Percentiles rank a stretch among this genome's conserved stretches.
Conservation (phyloP, 2,329 filamentous ascomycete species). For the Scedosporium apiospermum region DNA sequence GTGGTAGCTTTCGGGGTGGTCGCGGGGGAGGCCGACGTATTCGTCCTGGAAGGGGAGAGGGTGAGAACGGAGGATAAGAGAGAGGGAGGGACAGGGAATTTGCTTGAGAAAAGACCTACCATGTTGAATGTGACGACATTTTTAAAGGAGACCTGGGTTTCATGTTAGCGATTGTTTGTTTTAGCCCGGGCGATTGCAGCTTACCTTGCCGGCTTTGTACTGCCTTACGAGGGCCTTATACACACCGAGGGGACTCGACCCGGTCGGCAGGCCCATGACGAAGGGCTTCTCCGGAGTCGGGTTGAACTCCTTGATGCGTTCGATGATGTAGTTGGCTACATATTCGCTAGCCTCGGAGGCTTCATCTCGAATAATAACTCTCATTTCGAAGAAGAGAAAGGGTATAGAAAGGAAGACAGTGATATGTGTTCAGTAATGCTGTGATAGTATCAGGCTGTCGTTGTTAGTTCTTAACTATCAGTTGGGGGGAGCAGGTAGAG, state of each 20-base stretch:
- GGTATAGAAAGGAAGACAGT: background rate
- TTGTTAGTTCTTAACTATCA: background rate
- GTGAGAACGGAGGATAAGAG: background rate
- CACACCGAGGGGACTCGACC: conserved; percentile 68
- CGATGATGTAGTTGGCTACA: conserved; percentile 74
- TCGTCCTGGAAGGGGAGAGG: conserved; percentile 50
- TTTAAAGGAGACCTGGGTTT: conserved; percentile 62
- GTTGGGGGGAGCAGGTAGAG: background rate
- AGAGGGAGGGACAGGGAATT: no score
- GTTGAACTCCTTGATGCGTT: conserved; percentile 68
- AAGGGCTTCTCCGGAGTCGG: conserved; percentile 67
- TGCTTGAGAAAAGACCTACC: conserved; percentile 33
- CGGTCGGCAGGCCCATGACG: conserved; percentile 74
- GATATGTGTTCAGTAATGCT: background rate
- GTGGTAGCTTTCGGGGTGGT: conserved; percentile 80
- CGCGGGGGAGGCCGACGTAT: conserved; percentile 73
- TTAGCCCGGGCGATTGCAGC: conserved; percentile 10
- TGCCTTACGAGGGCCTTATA: conserved; percentile 67
- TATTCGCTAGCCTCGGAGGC: conserved; percentile 60
- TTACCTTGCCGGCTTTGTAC: conserved; percentile 55
- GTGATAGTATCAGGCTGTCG: background rate
- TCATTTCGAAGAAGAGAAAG: conserved; percentile 42
- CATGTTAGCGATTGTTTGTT: conserved; percentile 15
- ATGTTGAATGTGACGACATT: conserved; percentile 91
- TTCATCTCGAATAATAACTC: conserved; percentile 74